A percentile compares a stretch with the other conserved stretches of the same genome.
These are phyloP conservation scores for Hyaloperonospora arabidopsidis DNA, from an alignment of 352 stramenopile species.

Conservation along the genomic window DNA sequence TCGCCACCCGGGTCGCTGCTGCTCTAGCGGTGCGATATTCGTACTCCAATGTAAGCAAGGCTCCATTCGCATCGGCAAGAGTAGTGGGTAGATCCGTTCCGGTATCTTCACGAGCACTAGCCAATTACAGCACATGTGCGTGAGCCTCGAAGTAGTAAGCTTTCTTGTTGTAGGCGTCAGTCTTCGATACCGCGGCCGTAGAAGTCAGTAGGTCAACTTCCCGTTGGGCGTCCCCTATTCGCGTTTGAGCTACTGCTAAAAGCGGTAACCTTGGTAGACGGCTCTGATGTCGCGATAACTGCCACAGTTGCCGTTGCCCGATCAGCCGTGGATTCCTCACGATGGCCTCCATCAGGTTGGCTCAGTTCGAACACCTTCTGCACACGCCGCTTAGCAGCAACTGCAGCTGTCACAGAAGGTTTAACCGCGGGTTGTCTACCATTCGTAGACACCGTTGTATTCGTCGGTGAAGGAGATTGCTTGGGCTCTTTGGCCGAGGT, in stretches of 20 bases:
- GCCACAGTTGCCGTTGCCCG: background rate
- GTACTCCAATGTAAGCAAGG: background rate
- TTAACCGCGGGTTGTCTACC: background rate
- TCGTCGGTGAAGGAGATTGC: background rate
- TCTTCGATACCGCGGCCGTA: background rate
- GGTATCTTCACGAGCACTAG: background rate
- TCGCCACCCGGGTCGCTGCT: background rate
- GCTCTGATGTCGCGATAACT: background rate
- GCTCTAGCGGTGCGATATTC: background rate
- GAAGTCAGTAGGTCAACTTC: background rate
- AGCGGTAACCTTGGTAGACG: background rate
- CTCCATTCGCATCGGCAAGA: background rate
- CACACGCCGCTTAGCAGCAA: background rate
- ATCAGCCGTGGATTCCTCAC: background rate
- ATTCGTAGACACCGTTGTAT: background rate
- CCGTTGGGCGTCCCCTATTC: background rate
- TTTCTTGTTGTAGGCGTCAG: background rate
- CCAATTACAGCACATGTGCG: background rate
- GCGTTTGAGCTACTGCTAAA: background rate
- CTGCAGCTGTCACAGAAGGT: background rate
- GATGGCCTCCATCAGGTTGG: background rate
- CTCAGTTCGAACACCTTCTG: background rate
- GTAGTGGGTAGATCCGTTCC: background rate
- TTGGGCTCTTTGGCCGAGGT: background rate
- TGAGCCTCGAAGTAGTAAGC: background rate